These are phyloP conservation scores for Rauvolfia tetraphylla DNA, from an alignment of 257 asterid genomes.

Conservation along the genomic window DNA sequence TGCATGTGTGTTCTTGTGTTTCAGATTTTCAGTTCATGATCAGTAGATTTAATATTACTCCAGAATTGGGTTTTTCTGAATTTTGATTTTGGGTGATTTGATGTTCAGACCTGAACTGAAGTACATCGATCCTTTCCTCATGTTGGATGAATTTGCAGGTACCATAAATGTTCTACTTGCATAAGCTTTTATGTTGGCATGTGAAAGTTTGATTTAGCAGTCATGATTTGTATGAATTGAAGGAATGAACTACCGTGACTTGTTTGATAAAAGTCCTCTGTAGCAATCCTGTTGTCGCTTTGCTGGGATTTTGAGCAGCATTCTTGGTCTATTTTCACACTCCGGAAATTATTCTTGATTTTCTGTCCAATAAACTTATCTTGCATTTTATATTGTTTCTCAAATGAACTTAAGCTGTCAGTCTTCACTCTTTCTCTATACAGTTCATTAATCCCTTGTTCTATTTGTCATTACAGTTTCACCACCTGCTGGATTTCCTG, in stretches of 20 bases:
- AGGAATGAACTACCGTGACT: background rate
- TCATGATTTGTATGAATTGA: background rate
- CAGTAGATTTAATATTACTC: too few relatives aligned
- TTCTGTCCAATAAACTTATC: background rate
- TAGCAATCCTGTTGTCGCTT: background rate
- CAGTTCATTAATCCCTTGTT: background rate
- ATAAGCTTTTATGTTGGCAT: background rate
- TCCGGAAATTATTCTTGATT: background rate
- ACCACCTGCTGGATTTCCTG: slow-evolving; percentile 96
- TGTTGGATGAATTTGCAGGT: slow-evolving; percentile 91
- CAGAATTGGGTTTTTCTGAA: background rate
- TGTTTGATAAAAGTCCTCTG: background rate
- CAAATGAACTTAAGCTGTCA: background rate
- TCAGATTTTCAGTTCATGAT: background rate
- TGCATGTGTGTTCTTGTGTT: background rate
- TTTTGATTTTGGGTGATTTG: slow-evolving; percentile 7
- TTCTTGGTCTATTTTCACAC: background rate
- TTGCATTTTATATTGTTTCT: background rate
- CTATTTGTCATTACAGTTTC: slow-evolving; percentile 47
- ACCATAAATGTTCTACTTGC: background rate
- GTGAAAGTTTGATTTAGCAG: background rate
- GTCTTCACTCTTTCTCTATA: background rate
- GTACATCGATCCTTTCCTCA: slow-evolving; percentile 79
- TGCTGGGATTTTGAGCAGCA: background rate
- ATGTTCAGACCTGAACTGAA: slow-evolving; percentile 72